Evolutionary conservation across 345 rosid species (phyloP), one percentile per base, ranked within the genome.

Genomic region (Ceriops zippeliana): DNA sequence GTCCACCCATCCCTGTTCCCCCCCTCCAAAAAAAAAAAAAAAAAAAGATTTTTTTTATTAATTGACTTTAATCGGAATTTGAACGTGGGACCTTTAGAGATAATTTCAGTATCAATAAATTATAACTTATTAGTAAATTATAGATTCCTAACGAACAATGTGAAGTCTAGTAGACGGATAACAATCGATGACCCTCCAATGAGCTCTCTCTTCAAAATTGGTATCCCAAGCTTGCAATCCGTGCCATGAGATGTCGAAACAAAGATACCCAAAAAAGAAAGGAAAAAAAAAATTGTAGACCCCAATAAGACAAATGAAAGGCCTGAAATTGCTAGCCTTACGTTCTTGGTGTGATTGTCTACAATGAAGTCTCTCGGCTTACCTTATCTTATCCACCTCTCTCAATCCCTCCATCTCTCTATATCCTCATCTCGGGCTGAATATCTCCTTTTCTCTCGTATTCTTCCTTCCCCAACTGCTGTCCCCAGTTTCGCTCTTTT

Each of bases 361-460:
- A 24, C 71, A 42, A 72, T 63, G 46, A 53, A 67, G 42, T 24
- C 49, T 75, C 67, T 42, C 56, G 70, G 80, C 84, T 77, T 78
- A 86, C 91, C 92, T 87, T 86, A 88, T 85, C 96, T 86, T 90
- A 87, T 86, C 90, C 86, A 52, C 34, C 2, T 19, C 67, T 20
- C 13, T 24, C 51, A 9, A 35, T 32, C 31, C 54, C 73, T 58
- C 61, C 35, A 32, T 59, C 73, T 58, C 64, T 54, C 69, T 68
- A 10, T 34, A 31, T 57, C 28, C n/a, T 63, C n/a, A 8, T 56
- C 57, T 56, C 58, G 32, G 20, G 5, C 5, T n/a, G 21, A 27
- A 2, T 15, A 17, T 63, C 28, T 57, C 57, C 27, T 68, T 59
- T 3, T 22, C 32, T 35, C 3, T 60, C 24, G 22, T 34, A 34